A percentile compares a stretch with the other conserved stretches of the same genome.
Conservation (phyloP, 2,329 filamentous ascomycete species). For the Aspergillus ochraceus region DNA sequence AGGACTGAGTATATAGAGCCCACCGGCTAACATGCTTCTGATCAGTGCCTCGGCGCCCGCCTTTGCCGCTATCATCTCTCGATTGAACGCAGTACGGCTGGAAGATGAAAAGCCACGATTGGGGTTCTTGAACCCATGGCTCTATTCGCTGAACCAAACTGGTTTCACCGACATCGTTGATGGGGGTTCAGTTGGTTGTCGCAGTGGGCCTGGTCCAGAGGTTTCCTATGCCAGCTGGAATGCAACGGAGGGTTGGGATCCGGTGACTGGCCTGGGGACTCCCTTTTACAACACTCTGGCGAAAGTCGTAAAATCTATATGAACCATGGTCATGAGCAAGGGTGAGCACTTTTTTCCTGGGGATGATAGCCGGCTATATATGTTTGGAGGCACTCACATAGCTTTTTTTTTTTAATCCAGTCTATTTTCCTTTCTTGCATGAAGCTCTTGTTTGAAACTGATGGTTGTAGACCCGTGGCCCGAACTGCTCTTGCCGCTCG, state of each 20-base stretch:
- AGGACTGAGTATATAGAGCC: no score
- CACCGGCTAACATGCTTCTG: not conserved
- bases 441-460: no score
- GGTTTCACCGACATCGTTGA: constrained; percentile 52
- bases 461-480: no score
- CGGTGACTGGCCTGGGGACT: constrained; percentile 46
- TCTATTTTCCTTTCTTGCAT: not conserved
- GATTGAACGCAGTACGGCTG: constrained; percentile 65
- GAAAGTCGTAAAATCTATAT: constrained; percentile 12
- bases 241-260: constrained; percentile 53
- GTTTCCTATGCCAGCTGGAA: constrained; percentile 53
- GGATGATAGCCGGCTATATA: not conserved
- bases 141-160: constrained; percentile 50
- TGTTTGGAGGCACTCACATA: not conserved
- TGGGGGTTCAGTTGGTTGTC: constrained; percentile 50
- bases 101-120: constrained; percentile 53
- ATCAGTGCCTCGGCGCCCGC: constrained; percentile 59
- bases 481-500: no score
- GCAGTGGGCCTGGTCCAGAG: constrained; percentile 37
- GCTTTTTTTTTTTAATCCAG: not conserved
- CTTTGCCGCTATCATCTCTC: constrained; percentile 62
- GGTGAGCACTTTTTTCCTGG: not conserved
- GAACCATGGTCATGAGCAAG: not conserved
- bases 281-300: constrained; percentile 18
- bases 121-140: constrained; percentile 64